These are phyloP conservation scores for Begonia masoniana DNA, from an alignment of 306 rosid genomes.

Conservation along the genomic window DNA sequence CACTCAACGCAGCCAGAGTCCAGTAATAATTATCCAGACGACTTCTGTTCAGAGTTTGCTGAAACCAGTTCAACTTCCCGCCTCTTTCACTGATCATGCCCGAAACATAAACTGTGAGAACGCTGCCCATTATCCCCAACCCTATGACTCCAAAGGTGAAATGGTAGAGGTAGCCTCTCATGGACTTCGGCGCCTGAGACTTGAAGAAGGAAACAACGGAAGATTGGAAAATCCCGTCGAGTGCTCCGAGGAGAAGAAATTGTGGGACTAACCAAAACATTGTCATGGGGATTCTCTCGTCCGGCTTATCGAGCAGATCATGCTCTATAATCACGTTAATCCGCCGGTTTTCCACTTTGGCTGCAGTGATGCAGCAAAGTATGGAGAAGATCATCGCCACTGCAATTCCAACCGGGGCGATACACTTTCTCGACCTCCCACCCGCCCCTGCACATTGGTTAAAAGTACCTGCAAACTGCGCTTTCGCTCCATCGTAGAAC, in stretches of 20 bases:
- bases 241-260: conserved; percentile 18
- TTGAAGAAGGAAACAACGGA: conserved; percentile 6
- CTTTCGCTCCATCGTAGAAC: conserved; percentile 3
- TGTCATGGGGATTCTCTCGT: conserved; percentile 15
- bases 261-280: conserved; percentile 29
- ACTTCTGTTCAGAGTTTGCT: conserved; percentile 14
- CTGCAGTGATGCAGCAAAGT: conserved; percentile 21
- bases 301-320: conserved; percentile 10
- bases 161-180: neutral
- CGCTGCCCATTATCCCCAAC: conserved; percentile 17
- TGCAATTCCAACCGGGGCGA: neutral
- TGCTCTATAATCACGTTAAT: conserved; percentile 11
- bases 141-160: conserved; percentile 9
- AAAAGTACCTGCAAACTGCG: neutral
- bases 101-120: conserved; percentile 8
- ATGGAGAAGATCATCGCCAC: conserved; percentile 13
- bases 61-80: conserved; percentile 25
- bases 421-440: neutral
- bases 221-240: conserved; percentile 7
- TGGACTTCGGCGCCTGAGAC: neutral
- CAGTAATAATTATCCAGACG: conserved; percentile 14
- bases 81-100: conserved; percentile 11
- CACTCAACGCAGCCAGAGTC: conserved; percentile 13
- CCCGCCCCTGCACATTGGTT: too few relatives aligned
- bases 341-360: conserved; percentile 18